phyloP scores from a whole-genome alignment of 805 yeast species.

The Ogataea angusta region DNA sequence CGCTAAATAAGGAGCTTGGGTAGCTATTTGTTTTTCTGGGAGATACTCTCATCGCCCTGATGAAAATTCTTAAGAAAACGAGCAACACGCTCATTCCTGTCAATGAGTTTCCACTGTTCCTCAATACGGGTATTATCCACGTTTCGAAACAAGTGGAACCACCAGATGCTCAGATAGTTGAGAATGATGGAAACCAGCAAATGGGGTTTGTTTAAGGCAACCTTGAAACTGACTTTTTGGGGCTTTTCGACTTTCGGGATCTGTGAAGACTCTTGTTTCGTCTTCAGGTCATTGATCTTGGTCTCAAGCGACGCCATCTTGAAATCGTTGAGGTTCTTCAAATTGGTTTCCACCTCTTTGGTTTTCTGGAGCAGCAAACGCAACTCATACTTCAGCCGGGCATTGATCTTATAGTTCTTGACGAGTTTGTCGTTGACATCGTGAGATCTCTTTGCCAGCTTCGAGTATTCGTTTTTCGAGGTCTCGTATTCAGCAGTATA shows the following conservation, averaged over 20 bases:
- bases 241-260: background rate
- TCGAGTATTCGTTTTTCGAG: conserved; percentile 15
- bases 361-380: conserved; percentile 56
- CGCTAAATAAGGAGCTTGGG: background rate
- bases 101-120: conserved; percentile 29
- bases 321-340: conserved; percentile 33
- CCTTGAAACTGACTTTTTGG: conserved; percentile 4
- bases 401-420: conserved; percentile 54
- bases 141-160: conserved; percentile 16
- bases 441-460: conserved; percentile 22
- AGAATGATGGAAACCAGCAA: conserved; percentile 22
- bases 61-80: conserved; percentile 21
- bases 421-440: conserved; percentile 37
- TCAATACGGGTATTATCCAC: conserved; percentile 25
- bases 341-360: conserved; percentile 62
- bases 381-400: conserved; percentile 64
- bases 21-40: background rate
- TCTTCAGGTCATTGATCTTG: conserved; percentile 14
- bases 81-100: conserved; percentile 25
- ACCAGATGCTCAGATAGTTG: conserved; percentile 14
- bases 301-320: conserved; percentile 32
- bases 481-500: conserved; percentile 12
- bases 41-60: conserved; percentile 3
- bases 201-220: conserved; percentile 20
- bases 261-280: background rate